Percentiles rank a stretch among this genome's conserved stretches.
phyloP scores from a whole-genome alignment of 108 stramenopile species.

The Mediolabrus comicus region DNA sequence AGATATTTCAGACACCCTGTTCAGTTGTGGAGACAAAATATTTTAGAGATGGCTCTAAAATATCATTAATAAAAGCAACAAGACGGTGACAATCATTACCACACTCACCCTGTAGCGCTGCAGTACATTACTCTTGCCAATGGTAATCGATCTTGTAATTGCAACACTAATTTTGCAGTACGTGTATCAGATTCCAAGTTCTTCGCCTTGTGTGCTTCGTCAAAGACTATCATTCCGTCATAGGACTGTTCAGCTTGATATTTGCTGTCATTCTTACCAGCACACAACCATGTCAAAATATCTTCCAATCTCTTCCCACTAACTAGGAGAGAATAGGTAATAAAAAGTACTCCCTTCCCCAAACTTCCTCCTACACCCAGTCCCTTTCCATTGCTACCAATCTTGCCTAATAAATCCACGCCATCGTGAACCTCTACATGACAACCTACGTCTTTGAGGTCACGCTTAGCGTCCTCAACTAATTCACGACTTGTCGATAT shows the following conservation, averaged over 20 bases:
- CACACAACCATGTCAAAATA: conserved; percentile 65
- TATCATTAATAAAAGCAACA: no score
- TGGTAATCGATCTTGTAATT: conserved; percentile 71
- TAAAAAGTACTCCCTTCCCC: conserved; percentile 26
- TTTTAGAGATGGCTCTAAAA: no score
- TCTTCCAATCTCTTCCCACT: conserved; percentile 61
- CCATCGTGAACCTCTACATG: conserved; percentile 50
- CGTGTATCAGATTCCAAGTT: conserved; percentile 65
- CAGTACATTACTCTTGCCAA: conserved; percentile 76
- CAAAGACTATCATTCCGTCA: conserved; percentile 70
- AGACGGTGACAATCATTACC: no score
- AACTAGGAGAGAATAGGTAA: conserved; percentile 60
- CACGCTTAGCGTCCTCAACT: conserved; percentile 56
- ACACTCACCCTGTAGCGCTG: conserved; percentile 82
- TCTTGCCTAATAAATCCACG: conserved; percentile 20
- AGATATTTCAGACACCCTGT: conserved; percentile 68
- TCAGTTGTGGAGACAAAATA: no score
- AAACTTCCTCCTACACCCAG: conserved; percentile 14
- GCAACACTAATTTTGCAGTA: conserved; percentile 63
- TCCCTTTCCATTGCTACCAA: conserved; percentile 19
- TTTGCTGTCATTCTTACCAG: conserved; percentile 8
- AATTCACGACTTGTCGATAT: conserved; percentile 57
- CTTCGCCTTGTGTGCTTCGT: conserved; percentile 87
- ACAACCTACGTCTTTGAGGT: conserved; percentile 53
- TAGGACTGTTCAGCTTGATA: conserved; percentile 42